Evolutionary conservation across 495 filamentous ascomycete genomes (phyloP).

Genomic region (Astrothelium macrocarpum): DNA sequence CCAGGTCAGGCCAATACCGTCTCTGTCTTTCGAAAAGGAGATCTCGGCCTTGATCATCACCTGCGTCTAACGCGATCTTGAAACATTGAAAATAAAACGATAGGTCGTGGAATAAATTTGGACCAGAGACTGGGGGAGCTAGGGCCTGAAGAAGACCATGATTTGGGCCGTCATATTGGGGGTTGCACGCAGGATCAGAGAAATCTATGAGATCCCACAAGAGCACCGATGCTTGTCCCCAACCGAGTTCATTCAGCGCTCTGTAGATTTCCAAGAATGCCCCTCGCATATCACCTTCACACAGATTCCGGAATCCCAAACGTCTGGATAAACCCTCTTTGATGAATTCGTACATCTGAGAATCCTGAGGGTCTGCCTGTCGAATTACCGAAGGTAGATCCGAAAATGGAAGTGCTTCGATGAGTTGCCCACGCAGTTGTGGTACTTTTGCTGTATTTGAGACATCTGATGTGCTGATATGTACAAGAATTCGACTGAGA

Average conservation of each 20-base stretch:
- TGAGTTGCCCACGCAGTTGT: background rate
- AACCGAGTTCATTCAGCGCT: background rate
- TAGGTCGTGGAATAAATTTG: background rate
- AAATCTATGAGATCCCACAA: conserved; percentile 1
- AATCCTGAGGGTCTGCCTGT: background rate
- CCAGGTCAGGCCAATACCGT: conserved; percentile 1
- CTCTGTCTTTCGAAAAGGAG: background rate
- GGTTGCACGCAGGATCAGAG: background rate
- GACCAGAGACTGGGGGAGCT: background rate
- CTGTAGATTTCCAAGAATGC: background rate
- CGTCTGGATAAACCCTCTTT: background rate
- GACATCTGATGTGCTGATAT: background rate
- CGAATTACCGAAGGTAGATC: background rate
- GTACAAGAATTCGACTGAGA: background rate
- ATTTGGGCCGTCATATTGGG: background rate
- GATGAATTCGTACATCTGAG: background rate
- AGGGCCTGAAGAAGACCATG: background rate
- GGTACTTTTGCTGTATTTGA: background rate
- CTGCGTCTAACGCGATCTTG: background rate
- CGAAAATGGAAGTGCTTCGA: background rate
- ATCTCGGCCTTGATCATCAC: background rate
- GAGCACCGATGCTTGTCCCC: background rate
- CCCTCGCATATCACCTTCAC: background rate
- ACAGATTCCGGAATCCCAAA: background rate
- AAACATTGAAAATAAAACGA: background rate